Percentiles rank a stretch among this genome's conserved stretches.
Evolutionary conservation across 306 rosid species (phyloP).

Genomic region (Clitoria ternatea): DNA sequence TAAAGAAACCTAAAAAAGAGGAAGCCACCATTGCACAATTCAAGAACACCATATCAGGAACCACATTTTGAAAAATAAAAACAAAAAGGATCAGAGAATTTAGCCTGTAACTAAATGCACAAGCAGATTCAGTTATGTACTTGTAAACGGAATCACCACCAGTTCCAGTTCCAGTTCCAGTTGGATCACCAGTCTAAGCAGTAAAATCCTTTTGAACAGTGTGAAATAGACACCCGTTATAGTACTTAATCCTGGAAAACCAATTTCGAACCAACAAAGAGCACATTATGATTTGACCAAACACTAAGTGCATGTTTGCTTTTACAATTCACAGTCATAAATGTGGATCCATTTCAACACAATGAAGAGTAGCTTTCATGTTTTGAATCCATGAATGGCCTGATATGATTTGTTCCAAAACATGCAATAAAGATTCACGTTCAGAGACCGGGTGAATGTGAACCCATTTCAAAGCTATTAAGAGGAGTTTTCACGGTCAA

Average conservation of each 20-base stretch:
- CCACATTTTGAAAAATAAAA: not conserved
- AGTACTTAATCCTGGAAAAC: constrained; percentile 67
- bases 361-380: no score
- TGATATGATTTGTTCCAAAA: no score
- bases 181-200: constrained; percentile 94
- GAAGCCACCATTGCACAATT: not conserved
- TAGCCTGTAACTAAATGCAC: not conserved
- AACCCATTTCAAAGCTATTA: no score
- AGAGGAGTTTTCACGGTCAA: no score
- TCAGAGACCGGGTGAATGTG: no score
- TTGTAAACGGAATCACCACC: constrained; percentile 80
- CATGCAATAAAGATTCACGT: no score
- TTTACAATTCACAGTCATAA: no score
- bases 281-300: not conserved
- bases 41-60: not conserved
- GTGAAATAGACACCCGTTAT: constrained; percentile 86
- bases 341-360: no score
- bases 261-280: constrained; percentile 13
- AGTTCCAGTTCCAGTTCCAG: constrained; percentile 69
- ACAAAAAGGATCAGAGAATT: not conserved
- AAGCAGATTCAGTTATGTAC: constrained; percentile 30
- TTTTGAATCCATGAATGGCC: no score
- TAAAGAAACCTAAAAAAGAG: constrained; percentile 60
- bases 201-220: constrained; percentile 86
- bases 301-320: no score